phyloP scores from a whole-genome alignment of 2,329 filamentous ascomycete genomes.

The Furcasterigmium sp. region DNA sequence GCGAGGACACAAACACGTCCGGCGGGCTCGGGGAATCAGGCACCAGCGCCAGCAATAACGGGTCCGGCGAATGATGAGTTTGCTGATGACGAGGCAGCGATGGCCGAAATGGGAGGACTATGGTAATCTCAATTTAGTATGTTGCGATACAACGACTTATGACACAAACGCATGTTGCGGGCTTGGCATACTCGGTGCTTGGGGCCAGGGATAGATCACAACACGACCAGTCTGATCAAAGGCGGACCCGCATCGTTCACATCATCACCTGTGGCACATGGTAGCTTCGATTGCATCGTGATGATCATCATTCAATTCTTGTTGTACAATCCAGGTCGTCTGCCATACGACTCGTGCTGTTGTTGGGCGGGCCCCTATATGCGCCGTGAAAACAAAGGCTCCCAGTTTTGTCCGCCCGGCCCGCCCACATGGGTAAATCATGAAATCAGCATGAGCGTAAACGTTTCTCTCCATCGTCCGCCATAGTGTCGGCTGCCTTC shows the following conservation, averaged over 20 bases:
- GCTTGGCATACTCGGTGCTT: too few relatives aligned
- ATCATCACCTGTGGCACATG: too few relatives aligned
- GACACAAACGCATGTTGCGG: too few relatives aligned
- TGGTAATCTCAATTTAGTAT: constrained; percentile 28
- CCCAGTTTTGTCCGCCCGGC: constrained; percentile 1
- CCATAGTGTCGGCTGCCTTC: not conserved
- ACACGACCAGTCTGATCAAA: too few relatives aligned
- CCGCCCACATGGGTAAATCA: not conserved
- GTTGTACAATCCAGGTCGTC: not conserved
- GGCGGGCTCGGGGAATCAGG: constrained; percentile 8
- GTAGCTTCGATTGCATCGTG: not conserved
- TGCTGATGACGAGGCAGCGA: constrained; percentile 61
- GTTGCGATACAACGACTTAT: not conserved
- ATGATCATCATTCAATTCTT: not conserved
- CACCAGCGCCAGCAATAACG: not conserved
- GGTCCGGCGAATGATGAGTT: constrained; percentile 32
- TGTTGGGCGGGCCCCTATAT: not conserved
- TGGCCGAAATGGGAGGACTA: constrained; percentile 57
- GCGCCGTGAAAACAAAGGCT: constrained; percentile 1
- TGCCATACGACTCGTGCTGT: not conserved
- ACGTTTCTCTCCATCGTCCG: constrained; percentile 1
- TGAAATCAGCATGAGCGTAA: constrained; percentile 2
- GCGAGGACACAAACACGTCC: constrained; percentile 12
- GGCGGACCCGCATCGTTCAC: too few relatives aligned
- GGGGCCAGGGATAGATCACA: too few relatives aligned